These are phyloP conservation scores for Linnemannia exigua DNA, from an alignment of 192 early-diverging fungal species.

Conservation along the genomic window DNA sequence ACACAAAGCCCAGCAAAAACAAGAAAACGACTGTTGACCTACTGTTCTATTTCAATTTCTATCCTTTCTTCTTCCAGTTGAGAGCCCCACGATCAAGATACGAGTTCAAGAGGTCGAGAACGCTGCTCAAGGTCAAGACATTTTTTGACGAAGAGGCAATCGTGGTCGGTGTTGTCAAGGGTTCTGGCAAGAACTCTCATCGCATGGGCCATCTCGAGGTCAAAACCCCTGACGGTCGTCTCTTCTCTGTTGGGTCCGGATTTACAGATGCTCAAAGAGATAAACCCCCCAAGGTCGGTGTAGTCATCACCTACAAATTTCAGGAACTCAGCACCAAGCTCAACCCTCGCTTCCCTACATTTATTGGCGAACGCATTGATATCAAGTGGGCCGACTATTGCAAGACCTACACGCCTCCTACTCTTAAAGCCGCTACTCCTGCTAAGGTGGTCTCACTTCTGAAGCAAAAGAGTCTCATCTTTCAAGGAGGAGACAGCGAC, in stretches of 20 bases:
- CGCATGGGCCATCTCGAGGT: slow-evolving; percentile 72
- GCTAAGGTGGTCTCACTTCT: slow-evolving; percentile 47
- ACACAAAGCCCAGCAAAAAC: not conserved
- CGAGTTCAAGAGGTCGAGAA: slow-evolving; percentile 63
- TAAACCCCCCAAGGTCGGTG: slow-evolving; percentile 68
- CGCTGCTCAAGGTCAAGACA: slow-evolving; percentile 77
- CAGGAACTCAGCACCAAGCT: slow-evolving; percentile 61
- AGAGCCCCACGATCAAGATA: slow-evolving; percentile 48
- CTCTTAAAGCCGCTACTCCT: slow-evolving; percentile 35
- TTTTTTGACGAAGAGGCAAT: slow-evolving; percentile 81
- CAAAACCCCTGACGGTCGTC: slow-evolving; percentile 71
- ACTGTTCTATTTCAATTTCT: not conserved
- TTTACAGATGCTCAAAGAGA: slow-evolving; percentile 70
- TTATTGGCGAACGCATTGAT: slow-evolving; percentile 57
- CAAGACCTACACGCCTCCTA: slow-evolving; percentile 43
- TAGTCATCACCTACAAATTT: slow-evolving; percentile 62
- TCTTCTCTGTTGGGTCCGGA: slow-evolving; percentile 78
- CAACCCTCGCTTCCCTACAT: slow-evolving; percentile 61
- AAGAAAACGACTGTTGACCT: not conserved
- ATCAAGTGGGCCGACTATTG: slow-evolving; percentile 49
- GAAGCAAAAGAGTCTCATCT: slow-evolving; percentile 52
- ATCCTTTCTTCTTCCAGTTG: not conserved
- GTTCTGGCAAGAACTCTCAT: slow-evolving; percentile 68
- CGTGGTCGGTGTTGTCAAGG: slow-evolving; percentile 70
- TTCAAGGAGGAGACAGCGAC: slow-evolving; percentile 19